phyloP scores from a whole-genome alignment of 176 grass and related monocot species.

The Phoenix roebelenii region DNA sequence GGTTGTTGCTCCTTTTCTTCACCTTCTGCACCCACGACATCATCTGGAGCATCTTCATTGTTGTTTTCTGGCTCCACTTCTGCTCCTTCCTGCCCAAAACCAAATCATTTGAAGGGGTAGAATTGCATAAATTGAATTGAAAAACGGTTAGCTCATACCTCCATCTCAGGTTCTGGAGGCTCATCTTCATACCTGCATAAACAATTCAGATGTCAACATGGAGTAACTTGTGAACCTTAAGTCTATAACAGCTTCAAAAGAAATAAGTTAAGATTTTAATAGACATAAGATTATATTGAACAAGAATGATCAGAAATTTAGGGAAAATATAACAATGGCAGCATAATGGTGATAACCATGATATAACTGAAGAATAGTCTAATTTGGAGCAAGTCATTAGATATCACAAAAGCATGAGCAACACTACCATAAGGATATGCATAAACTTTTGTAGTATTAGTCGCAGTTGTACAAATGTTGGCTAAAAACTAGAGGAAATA shows the following conservation, averaged over 20 bases:
- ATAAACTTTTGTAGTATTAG: no score
- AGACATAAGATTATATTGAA: no score
- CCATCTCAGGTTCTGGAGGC: slow-evolving; percentile 59
- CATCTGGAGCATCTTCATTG: slow-evolving; percentile 56
- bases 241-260: slow-evolving; percentile 20
- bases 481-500: no score
- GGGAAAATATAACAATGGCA: no score
- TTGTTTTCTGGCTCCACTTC: slow-evolving; percentile 72
- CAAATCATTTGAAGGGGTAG: not conserved
- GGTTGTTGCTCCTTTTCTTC: slow-evolving; percentile 62
- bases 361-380: no score
- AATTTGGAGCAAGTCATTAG: no score
- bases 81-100: slow-evolving; percentile 47
- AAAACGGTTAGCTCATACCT: slow-evolving; percentile 28
- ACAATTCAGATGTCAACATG: not conserved
- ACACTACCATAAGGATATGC: no score
- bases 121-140: not conserved
- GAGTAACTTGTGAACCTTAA: not conserved
- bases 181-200: slow-evolving; percentile 68
- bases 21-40: slow-evolving; percentile 39
- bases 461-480: no score
- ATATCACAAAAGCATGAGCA: no score
- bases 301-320: no score
- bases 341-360: no score
- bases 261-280: not conserved